These are phyloP conservation scores for Citrus mangshanensis DNA, from an alignment of 345 rosid species.

Conservation along the genomic window DNA sequence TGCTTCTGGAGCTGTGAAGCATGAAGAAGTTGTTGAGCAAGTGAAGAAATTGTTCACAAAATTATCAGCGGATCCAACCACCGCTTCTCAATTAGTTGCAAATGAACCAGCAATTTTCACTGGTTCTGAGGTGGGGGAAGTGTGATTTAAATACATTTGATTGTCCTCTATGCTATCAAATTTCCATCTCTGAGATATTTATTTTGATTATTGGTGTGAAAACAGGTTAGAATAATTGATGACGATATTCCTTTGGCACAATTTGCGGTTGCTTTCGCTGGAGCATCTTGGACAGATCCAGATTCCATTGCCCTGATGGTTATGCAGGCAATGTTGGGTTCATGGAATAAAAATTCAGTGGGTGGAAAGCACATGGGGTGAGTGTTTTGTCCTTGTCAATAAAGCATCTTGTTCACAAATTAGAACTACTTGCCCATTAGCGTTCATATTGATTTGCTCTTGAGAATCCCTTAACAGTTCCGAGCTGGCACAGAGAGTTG, in stretches of 20 bases:
- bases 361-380: slow-evolving; percentile 99
- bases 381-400: slow-evolving; percentile 17
- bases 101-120: slow-evolving; percentile 87
- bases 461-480: slow-evolving; percentile 50
- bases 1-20: slow-evolving; percentile 98
- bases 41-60: slow-evolving; percentile 79
- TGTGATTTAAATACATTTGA: slow-evolving; percentile 1
- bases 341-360: slow-evolving; percentile 81
- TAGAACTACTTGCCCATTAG: background rate
- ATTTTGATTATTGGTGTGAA: background rate
- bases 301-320: slow-evolving; percentile 96
- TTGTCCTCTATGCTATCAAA: background rate
- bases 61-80: slow-evolving; percentile 75
- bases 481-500: slow-evolving; percentile 81
- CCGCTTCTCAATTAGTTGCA: slow-evolving; percentile 81
- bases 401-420: background rate
- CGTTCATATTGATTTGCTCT: slow-evolving; percentile 17
- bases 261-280: slow-evolving; percentile 94
- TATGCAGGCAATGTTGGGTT: slow-evolving; percentile 98
- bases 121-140: slow-evolving; percentile 86
- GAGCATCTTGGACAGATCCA: slow-evolving; percentile 99
- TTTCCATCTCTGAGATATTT: background rate
- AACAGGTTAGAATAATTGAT: slow-evolving; percentile 88
- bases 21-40: slow-evolving; percentile 91
- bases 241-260: slow-evolving; percentile 96